These are phyloP conservation scores for Tilletia indica DNA, from an alignment of 1,284 basidiomycete species.

Conservation along the genomic window DNA sequence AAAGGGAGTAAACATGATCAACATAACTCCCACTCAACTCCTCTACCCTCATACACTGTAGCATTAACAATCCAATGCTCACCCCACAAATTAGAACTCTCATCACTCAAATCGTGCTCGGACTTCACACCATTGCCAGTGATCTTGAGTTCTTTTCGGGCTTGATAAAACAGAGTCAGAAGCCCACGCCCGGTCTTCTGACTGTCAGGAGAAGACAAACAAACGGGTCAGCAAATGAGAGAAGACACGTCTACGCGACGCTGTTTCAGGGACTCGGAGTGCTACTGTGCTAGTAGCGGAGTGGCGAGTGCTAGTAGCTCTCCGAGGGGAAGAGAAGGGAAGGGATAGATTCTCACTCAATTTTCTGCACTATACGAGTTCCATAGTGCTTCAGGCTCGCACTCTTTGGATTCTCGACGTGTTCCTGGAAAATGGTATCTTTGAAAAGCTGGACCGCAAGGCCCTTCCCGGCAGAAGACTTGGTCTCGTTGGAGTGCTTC, in stretches of 20 bases:
- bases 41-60: neutral
- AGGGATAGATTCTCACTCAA: neutral
- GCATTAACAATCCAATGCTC: neutral
- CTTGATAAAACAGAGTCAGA: neutral
- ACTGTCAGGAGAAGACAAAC: no score
- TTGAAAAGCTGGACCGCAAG: neutral
- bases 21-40: neutral
- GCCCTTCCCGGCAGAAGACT: constrained; percentile 7
- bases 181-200: neutral
- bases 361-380: neutral
- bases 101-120: neutral
- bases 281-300: no score
- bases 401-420: neutral
- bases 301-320: no score
- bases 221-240: no score
- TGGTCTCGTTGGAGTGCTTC: neutral
- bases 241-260: no score
- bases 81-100: neutral
- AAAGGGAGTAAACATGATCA: neutral
- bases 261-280: no score
- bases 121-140: neutral
- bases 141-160: neutral
- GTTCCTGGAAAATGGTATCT: neutral
- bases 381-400: neutral
- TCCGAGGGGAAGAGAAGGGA: no score